A percentile compares a stretch with the other conserved stretches of the same genome.
Conservation (phyloP, 306 rosid genomes). For the Cucurbita maxima region DNA sequence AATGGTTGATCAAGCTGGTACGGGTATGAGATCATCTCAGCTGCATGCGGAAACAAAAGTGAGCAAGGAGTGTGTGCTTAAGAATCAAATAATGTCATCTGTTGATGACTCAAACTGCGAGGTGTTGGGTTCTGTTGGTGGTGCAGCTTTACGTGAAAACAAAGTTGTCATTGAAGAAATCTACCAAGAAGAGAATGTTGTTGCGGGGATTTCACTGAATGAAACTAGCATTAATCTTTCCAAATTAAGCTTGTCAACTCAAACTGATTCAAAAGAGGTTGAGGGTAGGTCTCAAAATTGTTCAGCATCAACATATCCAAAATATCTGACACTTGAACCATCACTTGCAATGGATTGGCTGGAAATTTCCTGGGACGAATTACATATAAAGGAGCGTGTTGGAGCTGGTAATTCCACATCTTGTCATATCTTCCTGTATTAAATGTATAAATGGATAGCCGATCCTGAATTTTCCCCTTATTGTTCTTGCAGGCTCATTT, state of each 20-base stretch:
- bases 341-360: constrained; percentile 99
- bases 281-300: constrained; percentile 25
- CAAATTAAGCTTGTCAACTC: constrained; percentile 19
- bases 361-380: constrained; percentile 93
- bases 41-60: constrained; percentile 28
- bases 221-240: constrained; percentile 25
- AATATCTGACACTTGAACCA: constrained; percentile 71
- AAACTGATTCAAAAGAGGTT: constrained; percentile 25
- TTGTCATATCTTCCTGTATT: background rate
- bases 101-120: constrained; percentile 22
- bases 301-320: constrained; percentile 32
- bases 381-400: constrained; percentile 67
- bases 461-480: background rate
- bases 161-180: constrained; percentile 22
- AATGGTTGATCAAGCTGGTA: constrained; percentile 33
- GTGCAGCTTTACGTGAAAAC: constrained; percentile 25
- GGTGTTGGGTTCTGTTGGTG: constrained; percentile 17
- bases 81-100: constrained; percentile 30
- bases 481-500: constrained; percentile 57
- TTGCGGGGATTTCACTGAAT: constrained; percentile 26
- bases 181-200: constrained; percentile 17
- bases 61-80: constrained; percentile 25
- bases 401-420: constrained; percentile 70
- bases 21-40: constrained; percentile 22
- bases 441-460: background rate